A percentile compares a stretch with the other conserved stretches of the same genome.
These are phyloP conservation scores for Jackrogersella multiformis DNA, from an alignment of 495 filamentous ascomycete species.

Conservation along the genomic window DNA sequence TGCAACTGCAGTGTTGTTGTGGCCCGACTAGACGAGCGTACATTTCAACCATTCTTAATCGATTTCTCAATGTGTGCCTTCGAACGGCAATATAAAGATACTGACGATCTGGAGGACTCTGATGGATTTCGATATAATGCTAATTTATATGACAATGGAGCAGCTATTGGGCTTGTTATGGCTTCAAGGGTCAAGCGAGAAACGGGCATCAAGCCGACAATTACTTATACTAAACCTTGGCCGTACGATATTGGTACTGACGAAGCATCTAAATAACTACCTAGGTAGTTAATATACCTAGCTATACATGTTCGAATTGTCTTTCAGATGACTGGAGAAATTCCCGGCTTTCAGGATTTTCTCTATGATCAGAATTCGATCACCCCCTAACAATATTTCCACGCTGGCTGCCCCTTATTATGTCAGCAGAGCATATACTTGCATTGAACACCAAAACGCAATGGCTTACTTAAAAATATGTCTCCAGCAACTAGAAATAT, in stretches of 20 bases:
- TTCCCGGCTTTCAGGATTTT: no score
- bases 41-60: background rate
- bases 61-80: background rate
- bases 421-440: no score
- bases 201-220: background rate
- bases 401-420: no score
- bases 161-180: background rate
- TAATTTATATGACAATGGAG: background rate
- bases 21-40: background rate
- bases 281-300: no score
- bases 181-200: background rate
- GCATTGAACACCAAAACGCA: no score
- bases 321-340: no score
- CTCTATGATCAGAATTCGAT: no score
- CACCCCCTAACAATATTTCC: no score
- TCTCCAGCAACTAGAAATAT: no score
- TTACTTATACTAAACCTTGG: background rate
- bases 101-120: background rate
- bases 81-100: background rate
- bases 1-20: background rate
- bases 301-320: no score
- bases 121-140: background rate
- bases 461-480: no score
- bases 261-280: background rate
- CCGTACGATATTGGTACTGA: no score